Conservation (phyloP, 148 eudicot species). For the Simmondsia chinensis region DNA sequence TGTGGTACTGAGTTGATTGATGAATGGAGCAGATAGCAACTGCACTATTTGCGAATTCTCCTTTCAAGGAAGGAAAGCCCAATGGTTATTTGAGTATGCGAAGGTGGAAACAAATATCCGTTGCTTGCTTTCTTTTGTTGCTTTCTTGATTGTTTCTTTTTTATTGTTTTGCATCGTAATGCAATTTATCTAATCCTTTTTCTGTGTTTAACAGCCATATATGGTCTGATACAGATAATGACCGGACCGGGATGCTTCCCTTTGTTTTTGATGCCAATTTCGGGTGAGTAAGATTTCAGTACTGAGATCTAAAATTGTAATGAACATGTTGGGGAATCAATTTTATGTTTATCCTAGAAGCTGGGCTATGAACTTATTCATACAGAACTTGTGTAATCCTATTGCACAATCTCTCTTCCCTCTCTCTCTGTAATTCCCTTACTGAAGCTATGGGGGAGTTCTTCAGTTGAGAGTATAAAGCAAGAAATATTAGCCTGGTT, state of each 20-base stretch:
- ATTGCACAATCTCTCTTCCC: too few relatives aligned
- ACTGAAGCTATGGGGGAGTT: too few relatives aligned
- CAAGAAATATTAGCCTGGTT: too few relatives aligned
- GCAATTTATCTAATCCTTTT: conserved; percentile 6
- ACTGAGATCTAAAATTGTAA: neutral
- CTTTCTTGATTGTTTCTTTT: conserved; percentile 1
- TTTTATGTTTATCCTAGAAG: too few relatives aligned
- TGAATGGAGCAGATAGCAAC: conserved; percentile 75
- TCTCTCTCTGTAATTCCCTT: too few relatives aligned
- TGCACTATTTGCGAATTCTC: conserved; percentile 95
- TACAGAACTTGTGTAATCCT: too few relatives aligned
- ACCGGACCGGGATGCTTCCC: conserved; percentile 91
- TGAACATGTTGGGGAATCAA: too few relatives aligned
- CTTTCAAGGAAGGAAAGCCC: conserved; percentile 94
- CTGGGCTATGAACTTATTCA: too few relatives aligned
- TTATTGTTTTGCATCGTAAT: neutral
- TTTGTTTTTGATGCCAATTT: conserved; percentile 88
- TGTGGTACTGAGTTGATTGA: conserved; percentile 6
- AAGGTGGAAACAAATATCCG: conserved; percentile 31
- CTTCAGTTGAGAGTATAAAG: too few relatives aligned
- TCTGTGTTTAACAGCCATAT: conserved; percentile 50
- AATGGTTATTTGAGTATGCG: conserved; percentile 97
- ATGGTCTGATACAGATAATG: conserved; percentile 88
- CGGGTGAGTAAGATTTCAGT: conserved; percentile 46
- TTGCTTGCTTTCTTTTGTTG: neutral